A percentile compares a stretch with the other conserved stretches of the same genome.
Conservation (phyloP, 2,329 filamentous ascomycete species). For the Ilyonectria robusta region DNA sequence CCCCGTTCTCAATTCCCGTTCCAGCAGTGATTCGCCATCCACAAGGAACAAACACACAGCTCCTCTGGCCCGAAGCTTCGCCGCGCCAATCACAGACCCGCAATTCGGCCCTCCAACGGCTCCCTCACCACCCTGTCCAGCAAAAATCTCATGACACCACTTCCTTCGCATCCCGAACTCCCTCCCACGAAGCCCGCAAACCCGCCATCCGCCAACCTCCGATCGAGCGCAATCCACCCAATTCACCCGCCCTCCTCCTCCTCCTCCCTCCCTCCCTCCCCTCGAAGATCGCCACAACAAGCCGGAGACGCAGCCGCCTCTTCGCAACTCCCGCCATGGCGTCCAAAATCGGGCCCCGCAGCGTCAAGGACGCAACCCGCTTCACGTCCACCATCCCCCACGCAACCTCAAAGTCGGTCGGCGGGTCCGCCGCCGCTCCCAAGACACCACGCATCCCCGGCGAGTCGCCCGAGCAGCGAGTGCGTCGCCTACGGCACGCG, state of each 20-base stretch:
- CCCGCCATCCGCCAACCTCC: slow-evolving; percentile 18
- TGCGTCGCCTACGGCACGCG: slow-evolving; percentile 76
- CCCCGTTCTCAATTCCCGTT: background rate
- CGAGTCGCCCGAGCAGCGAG: slow-evolving; percentile 79
- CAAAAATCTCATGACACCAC: slow-evolving; percentile 57
- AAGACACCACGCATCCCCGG: slow-evolving; percentile 53
- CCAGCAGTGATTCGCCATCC: slow-evolving; percentile 2
- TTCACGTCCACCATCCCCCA: slow-evolving; percentile 71
- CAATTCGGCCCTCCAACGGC: slow-evolving; percentile 47
- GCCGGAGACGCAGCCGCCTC: background rate
- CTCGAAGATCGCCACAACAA: background rate
- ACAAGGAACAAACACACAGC: slow-evolving; percentile 11
- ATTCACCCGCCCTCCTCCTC: slow-evolving; percentile 6
- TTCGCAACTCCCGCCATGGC: slow-evolving; percentile 51
- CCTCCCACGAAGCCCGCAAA: slow-evolving; percentile 32
- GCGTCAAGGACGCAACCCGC: slow-evolving; percentile 84
- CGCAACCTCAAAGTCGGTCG: slow-evolving; percentile 73
- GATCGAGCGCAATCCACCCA: slow-evolving; percentile 13
- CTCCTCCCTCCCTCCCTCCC: background rate
- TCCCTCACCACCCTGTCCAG: slow-evolving; percentile 25
- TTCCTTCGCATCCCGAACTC: slow-evolving; percentile 44
- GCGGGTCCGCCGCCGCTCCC: slow-evolving; percentile 52
- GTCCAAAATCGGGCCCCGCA: slow-evolving; percentile 70
- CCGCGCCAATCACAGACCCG: slow-evolving; percentile 54
- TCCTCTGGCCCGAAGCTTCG: slow-evolving; percentile 53